These are phyloP conservation scores for Coniochaeta ligniaria DNA, from an alignment of 2,329 filamentous ascomycete genomes.

Conservation along the genomic window DNA sequence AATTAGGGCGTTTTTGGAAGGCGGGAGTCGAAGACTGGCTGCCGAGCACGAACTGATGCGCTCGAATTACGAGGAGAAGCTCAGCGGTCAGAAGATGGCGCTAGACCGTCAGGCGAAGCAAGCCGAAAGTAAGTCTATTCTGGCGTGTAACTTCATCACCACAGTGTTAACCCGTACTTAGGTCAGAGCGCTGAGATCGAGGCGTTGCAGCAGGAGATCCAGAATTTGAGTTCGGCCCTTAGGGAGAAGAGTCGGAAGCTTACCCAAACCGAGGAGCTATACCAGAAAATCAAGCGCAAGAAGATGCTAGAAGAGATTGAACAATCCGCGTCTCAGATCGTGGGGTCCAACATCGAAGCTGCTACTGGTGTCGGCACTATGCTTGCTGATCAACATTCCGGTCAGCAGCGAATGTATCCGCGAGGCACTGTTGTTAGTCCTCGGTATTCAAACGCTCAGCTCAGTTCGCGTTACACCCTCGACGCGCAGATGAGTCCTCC, in stretches of 20 bases:
- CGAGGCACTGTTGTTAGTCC: neutral
- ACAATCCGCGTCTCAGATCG: conserved; percentile 44
- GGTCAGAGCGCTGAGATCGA: conserved; percentile 56
- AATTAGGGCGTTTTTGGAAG: neutral
- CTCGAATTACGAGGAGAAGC: conserved; percentile 48
- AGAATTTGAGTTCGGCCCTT: conserved; percentile 60
- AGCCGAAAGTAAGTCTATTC: conserved; percentile 42
- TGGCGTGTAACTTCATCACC: neutral
- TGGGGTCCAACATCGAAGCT: conserved; percentile 24
- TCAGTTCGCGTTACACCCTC: neutral
- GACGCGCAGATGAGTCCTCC: neutral
- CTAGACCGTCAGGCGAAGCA: conserved; percentile 60
- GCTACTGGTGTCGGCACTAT: conserved; percentile 1
- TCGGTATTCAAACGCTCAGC: neutral
- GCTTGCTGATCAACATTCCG: neutral
- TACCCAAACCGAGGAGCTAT: conserved; percentile 59
- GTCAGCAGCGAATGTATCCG: neutral
- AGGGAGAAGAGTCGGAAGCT: conserved; percentile 66
- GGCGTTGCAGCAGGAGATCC: conserved; percentile 60
- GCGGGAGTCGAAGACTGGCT: neutral
- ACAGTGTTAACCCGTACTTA: conserved; percentile 13
- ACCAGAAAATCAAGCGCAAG: conserved; percentile 52
- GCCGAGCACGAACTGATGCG: neutral
- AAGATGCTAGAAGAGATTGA: conserved; percentile 48
- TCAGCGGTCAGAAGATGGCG: conserved; percentile 68